Evolutionary conservation across 1,284 basidiomycete species (phyloP).

Genomic region (Athelia psychrophila): DNA sequence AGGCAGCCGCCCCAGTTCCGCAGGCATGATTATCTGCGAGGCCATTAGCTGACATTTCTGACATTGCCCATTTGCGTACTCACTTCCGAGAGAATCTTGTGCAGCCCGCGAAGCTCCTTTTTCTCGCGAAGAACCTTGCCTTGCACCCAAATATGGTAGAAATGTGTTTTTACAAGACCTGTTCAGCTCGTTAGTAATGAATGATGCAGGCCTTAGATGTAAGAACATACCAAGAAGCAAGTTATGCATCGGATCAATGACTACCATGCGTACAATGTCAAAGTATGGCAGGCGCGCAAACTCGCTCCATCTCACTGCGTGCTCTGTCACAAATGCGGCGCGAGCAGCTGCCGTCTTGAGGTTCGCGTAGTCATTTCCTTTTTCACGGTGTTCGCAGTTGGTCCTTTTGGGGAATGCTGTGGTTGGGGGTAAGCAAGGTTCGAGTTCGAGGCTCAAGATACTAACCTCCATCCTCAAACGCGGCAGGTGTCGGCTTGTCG

Average conservation of each 20-base stretch:
- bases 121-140: conserved; percentile 20
- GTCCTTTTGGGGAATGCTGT: background rate
- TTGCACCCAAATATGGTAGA: conserved; percentile 30
- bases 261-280: conserved; percentile 1
- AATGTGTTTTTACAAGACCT: conserved; percentile 31
- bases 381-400: background rate
- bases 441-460: background rate
- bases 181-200: too few species aligned
- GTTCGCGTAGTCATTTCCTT: conserved; percentile 1
- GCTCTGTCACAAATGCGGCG: conserved; percentile 6
- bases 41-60: too few species aligned
- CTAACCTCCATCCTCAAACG: background rate
- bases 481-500: conserved; percentile 8
- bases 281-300: conserved; percentile 6
- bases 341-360: background rate
- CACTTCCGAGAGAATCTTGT: conserved; percentile 20
- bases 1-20: conserved; percentile 22
- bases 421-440: background rate
- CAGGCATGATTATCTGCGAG: conserved; percentile 16
- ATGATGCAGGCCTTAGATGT: too few species aligned
- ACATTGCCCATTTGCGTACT: too few species aligned
- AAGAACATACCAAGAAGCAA: conserved; percentile 3
- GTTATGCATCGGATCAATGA: conserved; percentile 10
- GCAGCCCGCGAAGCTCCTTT: conserved; percentile 20
- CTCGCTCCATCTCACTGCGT: background rate